Conservation (phyloP, 2,329 filamentous ascomycete genomes). For the Ramularia collo-cygni region DNA sequence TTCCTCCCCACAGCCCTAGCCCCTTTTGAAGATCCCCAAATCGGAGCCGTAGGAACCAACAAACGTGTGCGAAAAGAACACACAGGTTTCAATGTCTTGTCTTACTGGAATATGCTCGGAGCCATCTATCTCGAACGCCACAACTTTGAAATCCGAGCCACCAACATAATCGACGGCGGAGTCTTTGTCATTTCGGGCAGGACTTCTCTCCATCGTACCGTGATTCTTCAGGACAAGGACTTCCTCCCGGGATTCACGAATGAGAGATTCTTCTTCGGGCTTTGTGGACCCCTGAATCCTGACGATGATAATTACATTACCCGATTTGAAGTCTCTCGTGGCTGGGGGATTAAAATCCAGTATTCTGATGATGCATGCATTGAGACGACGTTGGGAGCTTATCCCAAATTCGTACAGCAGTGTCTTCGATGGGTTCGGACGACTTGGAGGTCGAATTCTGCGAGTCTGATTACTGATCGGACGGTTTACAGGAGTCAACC, state of each 20-base stretch:
- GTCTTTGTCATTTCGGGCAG: slow-evolving; percentile 30
- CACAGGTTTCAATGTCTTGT: slow-evolving; percentile 2
- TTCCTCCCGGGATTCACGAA: slow-evolving; percentile 17
- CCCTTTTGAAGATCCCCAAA: slow-evolving; percentile 5
- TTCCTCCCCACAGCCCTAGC: slow-evolving; percentile 5
- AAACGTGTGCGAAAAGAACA: slow-evolving; percentile 10
- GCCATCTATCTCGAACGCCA: slow-evolving; percentile 28
- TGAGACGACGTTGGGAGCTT: slow-evolving; percentile 5
- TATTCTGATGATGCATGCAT: slow-evolving; percentile 4
- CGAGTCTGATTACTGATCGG: slow-evolving; percentile 5
- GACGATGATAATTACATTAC: slow-evolving; percentile 9
- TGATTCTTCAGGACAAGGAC: slow-evolving; percentile 18
- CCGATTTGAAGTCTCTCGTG: slow-evolving; percentile 4
- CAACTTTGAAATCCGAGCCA: slow-evolving; percentile 30
- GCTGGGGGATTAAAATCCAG: slow-evolving; percentile 9
- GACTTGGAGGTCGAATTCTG: slow-evolving; percentile 5
- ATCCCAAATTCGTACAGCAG: slow-evolving; percentile 4
- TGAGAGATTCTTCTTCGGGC: slow-evolving; percentile 7
- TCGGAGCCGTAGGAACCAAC: slow-evolving; percentile 12
- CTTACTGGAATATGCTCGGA: slow-evolving; percentile 23
- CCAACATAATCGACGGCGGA: slow-evolving; percentile 28
- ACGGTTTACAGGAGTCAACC: slow-evolving; percentile 5
- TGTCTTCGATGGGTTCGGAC: slow-evolving; percentile 8
- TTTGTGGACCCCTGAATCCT: slow-evolving; percentile 6
- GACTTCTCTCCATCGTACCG: slow-evolving; percentile 22